phyloP scores from a whole-genome alignment of 2,329 filamentous ascomycete genomes.

The Celoporthe dispersa region DNA sequence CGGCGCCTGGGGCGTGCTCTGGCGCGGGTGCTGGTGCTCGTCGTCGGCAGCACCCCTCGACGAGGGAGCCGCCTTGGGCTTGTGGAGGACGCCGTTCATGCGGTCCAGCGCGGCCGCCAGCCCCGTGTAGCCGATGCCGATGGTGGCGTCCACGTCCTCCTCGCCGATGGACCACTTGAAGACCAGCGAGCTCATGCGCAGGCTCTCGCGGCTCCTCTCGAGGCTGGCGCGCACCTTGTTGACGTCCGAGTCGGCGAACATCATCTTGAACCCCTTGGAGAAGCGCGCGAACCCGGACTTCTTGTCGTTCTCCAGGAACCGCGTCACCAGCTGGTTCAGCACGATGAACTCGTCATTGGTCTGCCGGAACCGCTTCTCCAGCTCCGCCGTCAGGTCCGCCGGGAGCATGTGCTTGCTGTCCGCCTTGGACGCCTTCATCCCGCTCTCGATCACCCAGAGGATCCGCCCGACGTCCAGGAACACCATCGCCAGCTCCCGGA shows the following conservation, averaged over 20 bases:
- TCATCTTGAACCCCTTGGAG: slow-evolving; percentile 64
- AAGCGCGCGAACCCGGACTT: slow-evolving; percentile 64
- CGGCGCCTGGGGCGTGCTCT: slow-evolving; percentile 27
- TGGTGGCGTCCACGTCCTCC: slow-evolving; percentile 60
- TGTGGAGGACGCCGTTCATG: slow-evolving; percentile 36
- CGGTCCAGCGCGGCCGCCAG: slow-evolving; percentile 67
- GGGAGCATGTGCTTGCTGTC: slow-evolving; percentile 55
- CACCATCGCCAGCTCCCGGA: slow-evolving; percentile 64
- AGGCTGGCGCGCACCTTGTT: slow-evolving; percentile 63
- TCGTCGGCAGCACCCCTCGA: not conserved
- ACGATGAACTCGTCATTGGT: slow-evolving; percentile 65
- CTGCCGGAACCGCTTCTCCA: slow-evolving; percentile 66
- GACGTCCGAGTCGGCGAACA: slow-evolving; percentile 66
- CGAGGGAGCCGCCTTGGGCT: slow-evolving; percentile 24
- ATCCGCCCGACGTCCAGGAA: slow-evolving; percentile 70
- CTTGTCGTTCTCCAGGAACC: slow-evolving; percentile 65
- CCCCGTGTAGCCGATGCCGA: slow-evolving; percentile 70
- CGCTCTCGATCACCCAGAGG: slow-evolving; percentile 70
- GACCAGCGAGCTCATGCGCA: slow-evolving; percentile 67
- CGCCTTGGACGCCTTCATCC: slow-evolving; percentile 56
- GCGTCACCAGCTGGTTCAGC: slow-evolving; percentile 65
- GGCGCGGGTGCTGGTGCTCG: not conserved
- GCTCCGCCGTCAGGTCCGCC: slow-evolving; percentile 63
- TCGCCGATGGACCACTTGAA: slow-evolving; percentile 69
- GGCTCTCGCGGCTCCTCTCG: slow-evolving; percentile 60